phyloP scores from a whole-genome alignment of 2,329 filamentous ascomycete genomes.

The Aspergillus sergii region DNA sequence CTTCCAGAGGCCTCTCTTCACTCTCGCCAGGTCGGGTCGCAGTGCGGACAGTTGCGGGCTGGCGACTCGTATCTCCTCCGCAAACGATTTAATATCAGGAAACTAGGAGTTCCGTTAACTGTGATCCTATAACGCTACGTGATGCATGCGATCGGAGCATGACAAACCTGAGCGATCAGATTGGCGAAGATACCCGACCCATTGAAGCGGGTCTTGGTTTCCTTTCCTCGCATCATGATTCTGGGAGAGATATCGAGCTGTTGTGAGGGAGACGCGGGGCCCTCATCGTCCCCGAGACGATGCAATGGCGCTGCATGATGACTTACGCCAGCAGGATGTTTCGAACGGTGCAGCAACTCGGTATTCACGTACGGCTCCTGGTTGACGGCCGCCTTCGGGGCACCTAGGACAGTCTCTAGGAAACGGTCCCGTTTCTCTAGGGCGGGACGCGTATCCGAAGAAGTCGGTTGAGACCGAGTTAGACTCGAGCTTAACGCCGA shows the following conservation, averaged over 20 bases:
- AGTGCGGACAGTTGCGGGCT: constrained; percentile 39
- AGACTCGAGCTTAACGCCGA: constrained; percentile 31
- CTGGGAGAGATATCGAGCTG: constrained; percentile 36
- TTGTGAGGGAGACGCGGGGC: constrained; percentile 32
- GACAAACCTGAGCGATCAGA: constrained; percentile 41
- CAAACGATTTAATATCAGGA: constrained; percentile 39
- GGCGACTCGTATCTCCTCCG: constrained; percentile 40
- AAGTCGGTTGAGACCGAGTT: constrained; percentile 26
- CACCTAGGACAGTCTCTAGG: constrained; percentile 38
- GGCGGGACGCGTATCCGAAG: constrained; percentile 13
- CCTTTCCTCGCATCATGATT: constrained; percentile 41
- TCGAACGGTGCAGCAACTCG: constrained; percentile 32
- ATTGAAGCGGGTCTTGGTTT: constrained; percentile 45
- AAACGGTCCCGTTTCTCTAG: constrained; percentile 35
- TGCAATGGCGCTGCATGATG: constrained; percentile 15
- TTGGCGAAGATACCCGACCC: constrained; percentile 44
- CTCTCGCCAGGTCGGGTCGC: constrained; percentile 35
- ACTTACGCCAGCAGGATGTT: constrained; percentile 16
- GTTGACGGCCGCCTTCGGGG: constrained; percentile 35
- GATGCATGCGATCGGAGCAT: not conserved
- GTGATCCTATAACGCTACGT: not conserved
- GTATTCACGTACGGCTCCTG: constrained; percentile 34
- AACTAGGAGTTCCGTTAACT: constrained; percentile 34
- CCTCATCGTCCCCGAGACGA: constrained; percentile 22
- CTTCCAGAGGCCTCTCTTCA: constrained; percentile 37